Evolutionary conservation across 305 asterid species (phyloP).

Genomic region (Ajuga reptans): DNA sequence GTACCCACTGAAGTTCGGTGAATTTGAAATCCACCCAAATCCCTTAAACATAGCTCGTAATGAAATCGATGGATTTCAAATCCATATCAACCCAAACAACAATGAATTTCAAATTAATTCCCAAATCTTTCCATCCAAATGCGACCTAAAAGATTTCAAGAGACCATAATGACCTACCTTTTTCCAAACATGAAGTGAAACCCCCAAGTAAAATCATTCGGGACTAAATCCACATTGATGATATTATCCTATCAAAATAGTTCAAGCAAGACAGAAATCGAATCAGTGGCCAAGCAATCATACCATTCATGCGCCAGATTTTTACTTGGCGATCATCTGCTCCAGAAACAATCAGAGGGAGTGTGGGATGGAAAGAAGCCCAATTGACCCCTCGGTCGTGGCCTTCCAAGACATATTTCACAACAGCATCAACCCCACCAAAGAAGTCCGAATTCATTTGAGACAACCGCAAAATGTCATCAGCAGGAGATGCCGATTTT

Average conservation of each 20-base stretch:
- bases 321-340: constrained; percentile 99
- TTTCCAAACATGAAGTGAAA: background rate
- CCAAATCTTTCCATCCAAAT: too few species aligned
- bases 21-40: too few species aligned
- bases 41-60: too few species aligned
- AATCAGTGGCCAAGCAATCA: constrained; percentile 14
- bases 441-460: constrained; percentile 73
- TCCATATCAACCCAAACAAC: too few species aligned
- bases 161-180: background rate
- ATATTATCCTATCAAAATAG: background rate
- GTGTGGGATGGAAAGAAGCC: constrained; percentile 76
- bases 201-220: background rate
- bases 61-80: too few species aligned
- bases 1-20: too few species aligned
- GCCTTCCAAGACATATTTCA: constrained; percentile 60
- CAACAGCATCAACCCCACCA: constrained; percentile 67
- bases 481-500: constrained; percentile 93
- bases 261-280: background rate
- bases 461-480: constrained; percentile 78
- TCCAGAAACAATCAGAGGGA: constrained; percentile 93
- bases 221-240: background rate
- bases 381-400: constrained; percentile 68
- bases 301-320: constrained; percentile 99
- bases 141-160: background rate
- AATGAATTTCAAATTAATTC: too few species aligned